Evolutionary conservation across 805 yeast species (phyloP).

Genomic region (Metschnikowia noctiluminum): DNA sequence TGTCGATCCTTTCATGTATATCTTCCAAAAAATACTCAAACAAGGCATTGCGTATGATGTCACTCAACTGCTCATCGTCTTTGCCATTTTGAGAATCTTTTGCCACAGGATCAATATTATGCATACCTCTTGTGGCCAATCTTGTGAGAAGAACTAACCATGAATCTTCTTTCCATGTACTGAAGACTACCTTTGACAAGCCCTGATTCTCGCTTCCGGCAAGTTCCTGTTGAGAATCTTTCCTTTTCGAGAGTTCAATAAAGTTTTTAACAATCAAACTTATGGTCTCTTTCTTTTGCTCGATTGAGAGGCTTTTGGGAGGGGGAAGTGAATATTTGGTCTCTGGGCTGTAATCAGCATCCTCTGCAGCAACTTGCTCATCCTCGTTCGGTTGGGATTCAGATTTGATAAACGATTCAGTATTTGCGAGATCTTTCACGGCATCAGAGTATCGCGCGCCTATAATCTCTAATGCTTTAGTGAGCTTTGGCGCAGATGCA

Average conservation of each 20-base stretch:
- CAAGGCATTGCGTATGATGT: conserved; percentile 64
- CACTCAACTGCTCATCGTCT: conserved; percentile 44
- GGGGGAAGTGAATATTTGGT: conserved; percentile 52
- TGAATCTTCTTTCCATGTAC: conserved; percentile 56
- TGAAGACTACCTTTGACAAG: conserved; percentile 55
- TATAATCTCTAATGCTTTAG: conserved; percentile 67
- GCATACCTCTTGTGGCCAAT: conserved; percentile 78
- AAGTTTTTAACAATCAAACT: conserved; percentile 57
- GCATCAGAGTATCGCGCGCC: conserved; percentile 58
- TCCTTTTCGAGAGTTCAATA: conserved; percentile 43
- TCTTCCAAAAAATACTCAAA: conserved; percentile 71
- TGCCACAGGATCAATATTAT: conserved; percentile 18
- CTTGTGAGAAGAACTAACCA: conserved; percentile 78
- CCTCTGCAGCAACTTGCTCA: conserved; percentile 20
- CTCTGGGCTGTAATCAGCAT: conserved; percentile 36
- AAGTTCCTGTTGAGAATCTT: conserved; percentile 19
- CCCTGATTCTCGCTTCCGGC: conserved; percentile 38
- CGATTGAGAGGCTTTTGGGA: conserved; percentile 50
- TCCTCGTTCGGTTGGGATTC: conserved; percentile 15
- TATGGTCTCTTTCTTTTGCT: conserved; percentile 57
- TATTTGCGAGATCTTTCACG: conserved; percentile 14
- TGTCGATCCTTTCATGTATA: conserved; percentile 66
- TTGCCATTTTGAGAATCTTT: conserved; percentile 25
- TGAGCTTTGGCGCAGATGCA: conserved; percentile 49
- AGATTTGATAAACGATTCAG: conserved; percentile 13